Conservation (phyloP, 495 filamentous ascomycete species). For the Filosporella fistucella region DNA sequence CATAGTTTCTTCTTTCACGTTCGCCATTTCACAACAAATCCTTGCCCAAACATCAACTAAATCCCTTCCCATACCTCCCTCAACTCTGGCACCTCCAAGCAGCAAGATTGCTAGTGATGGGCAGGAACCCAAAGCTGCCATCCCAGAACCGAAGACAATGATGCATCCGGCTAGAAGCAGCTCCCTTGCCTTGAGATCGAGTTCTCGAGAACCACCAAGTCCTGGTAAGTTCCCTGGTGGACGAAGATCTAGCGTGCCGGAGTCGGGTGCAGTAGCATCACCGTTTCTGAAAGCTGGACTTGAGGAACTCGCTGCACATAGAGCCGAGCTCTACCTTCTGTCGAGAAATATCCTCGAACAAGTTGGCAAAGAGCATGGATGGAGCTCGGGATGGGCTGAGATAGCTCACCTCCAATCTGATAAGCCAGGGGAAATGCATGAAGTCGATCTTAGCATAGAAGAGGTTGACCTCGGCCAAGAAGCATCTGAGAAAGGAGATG, state of each 20-base stretch:
- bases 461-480: conserved; percentile 3
- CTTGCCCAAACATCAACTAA: conserved; percentile 71
- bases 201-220: conserved; percentile 28
- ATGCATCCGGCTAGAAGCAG: conserved; percentile 54
- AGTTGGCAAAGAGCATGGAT: conserved; percentile 66
- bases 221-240: conserved; percentile 37
- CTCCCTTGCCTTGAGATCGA: conserved; percentile 34
- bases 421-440: conserved; percentile 45
- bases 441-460: conserved; percentile 50
- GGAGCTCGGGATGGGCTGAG: conserved; percentile 72
- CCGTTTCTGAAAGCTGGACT: conserved; percentile 58
- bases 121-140: conserved; percentile 44
- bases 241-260: conserved; percentile 27
- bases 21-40: conserved; percentile 72
- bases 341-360: conserved; percentile 73
- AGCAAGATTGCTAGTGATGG: conserved; percentile 24
- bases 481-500: conserved; percentile 16
- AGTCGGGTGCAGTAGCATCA: conserved; percentile 21
- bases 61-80: conserved; percentile 59
- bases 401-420: conserved; percentile 52
- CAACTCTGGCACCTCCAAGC: conserved; percentile 37
- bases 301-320: conserved; percentile 75
- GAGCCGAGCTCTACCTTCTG: conserved; percentile 77
- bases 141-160: conserved; percentile 59
- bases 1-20: conserved; percentile 80